Percentiles rank a stretch among this genome's conserved stretches.
phyloP scores from a whole-genome alignment of 495 filamentous ascomycete genomes.

The Neurospora sp. region DNA sequence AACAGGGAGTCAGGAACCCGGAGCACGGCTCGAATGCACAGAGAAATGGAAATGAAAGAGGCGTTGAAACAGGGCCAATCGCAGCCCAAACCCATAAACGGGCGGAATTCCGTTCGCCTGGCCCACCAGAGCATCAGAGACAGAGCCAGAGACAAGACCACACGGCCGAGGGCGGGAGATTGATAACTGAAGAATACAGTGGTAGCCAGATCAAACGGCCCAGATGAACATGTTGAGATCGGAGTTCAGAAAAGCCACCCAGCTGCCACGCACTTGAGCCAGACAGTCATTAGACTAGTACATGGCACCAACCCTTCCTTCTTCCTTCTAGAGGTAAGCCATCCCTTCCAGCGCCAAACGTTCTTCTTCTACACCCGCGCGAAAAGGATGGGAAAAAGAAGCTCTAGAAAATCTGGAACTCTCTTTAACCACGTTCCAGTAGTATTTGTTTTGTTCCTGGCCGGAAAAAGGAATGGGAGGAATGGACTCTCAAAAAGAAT shows the following conservation, averaged over 20 bases:
- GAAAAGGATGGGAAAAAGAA: background rate
- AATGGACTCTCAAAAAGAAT: no score
- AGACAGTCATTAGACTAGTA: background rate
- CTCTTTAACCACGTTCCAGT: background rate
- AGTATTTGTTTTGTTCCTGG: background rate
- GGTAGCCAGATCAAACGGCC: background rate
- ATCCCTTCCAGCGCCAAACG: background rate
- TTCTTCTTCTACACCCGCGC: background rate
- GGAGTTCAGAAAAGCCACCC: background rate
- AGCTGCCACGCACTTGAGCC: background rate
- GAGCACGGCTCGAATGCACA: slow-evolving; percentile 8
- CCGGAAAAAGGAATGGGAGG: background rate
- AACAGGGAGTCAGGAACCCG: background rate
- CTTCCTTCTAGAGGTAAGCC: background rate
- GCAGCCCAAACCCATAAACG: slow-evolving; percentile 6
- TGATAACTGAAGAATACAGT: background rate
- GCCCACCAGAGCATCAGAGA: background rate
- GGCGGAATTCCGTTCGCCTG: slow-evolving; percentile 7
- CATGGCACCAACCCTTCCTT: no score
- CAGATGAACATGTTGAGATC: background rate
- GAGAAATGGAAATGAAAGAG: slow-evolving; percentile 12
- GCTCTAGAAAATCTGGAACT: background rate
- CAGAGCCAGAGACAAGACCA: background rate
- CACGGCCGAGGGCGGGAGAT: background rate
- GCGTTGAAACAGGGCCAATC: slow-evolving; percentile 15